Conservation (phyloP, 2,329 filamentous ascomycete species). For the Trichoderma koningii region DNA sequence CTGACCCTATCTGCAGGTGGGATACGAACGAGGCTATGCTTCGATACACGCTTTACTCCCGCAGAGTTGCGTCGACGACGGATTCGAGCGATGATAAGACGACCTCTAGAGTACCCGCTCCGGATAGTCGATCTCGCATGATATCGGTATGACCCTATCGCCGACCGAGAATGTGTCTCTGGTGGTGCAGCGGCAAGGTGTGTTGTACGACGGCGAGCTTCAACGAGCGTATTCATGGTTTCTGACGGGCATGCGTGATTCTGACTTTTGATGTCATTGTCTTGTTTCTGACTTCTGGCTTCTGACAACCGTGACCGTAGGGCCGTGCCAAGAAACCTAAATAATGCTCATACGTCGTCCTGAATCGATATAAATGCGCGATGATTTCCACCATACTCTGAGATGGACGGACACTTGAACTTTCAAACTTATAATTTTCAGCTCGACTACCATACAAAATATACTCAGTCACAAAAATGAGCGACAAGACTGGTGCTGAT, state of each 20-base stretch:
- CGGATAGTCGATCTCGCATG: constrained; percentile 2
- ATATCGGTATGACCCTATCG: not conserved
- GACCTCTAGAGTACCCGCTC: not conserved
- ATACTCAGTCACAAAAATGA: not conserved
- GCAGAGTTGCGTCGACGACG: not conserved
- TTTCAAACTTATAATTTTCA: not conserved
- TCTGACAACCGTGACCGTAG: not conserved
- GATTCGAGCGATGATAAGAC: not conserved
- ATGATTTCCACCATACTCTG: too few species aligned
- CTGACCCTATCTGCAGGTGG: not conserved
- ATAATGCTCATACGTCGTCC: not conserved
- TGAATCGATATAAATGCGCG: not conserved
- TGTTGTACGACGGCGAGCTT: too few species aligned
- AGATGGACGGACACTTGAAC: too few species aligned
- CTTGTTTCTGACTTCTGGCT: not conserved
- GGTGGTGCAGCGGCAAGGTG: not conserved
- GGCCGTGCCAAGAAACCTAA: not conserved
- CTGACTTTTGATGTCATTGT: not conserved
- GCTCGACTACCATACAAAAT: not conserved
- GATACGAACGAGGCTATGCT: not conserved
- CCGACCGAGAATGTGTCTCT: not conserved
- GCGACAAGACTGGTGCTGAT: not conserved
- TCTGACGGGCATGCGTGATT: not conserved
- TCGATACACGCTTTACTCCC: constrained; percentile 3
- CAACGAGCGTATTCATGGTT: not conserved